Evolutionary conservation across 306 rosid genomes (phyloP).

Genomic region (Rosa multiflora): DNA sequence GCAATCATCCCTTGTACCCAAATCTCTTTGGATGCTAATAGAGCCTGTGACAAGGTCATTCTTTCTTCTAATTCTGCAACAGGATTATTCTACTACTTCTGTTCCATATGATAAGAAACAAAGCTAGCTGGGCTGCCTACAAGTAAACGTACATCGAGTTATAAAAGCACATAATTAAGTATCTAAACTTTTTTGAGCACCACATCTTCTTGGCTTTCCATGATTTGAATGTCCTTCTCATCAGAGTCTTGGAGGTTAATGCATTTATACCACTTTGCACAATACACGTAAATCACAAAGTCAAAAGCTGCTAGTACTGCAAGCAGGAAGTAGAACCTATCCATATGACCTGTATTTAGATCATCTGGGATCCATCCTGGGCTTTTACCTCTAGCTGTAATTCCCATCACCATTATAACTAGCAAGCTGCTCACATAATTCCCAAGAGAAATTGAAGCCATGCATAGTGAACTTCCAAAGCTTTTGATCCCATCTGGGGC

Average conservation of each 20-base stretch:
- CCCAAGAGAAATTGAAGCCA: slow-evolving; percentile 72
- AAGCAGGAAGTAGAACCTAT: slow-evolving; percentile 65
- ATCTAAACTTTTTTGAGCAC: not conserved
- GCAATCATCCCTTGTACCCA: not conserved
- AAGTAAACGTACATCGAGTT: too few relatives aligned
- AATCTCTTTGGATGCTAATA: too few relatives aligned
- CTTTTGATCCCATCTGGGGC: slow-evolving; percentile 78
- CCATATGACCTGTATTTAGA: slow-evolving; percentile 58
- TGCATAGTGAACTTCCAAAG: slow-evolving; percentile 76
- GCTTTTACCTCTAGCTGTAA: slow-evolving; percentile 40
- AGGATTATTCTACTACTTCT: not conserved
- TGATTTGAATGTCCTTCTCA: not conserved
- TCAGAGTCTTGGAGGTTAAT: slow-evolving; percentile 24
- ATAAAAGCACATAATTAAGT: not conserved
- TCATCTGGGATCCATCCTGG: slow-evolving; percentile 74
- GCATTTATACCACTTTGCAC: slow-evolving; percentile 56
- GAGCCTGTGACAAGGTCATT: not conserved
- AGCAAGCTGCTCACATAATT: slow-evolving; percentile 60
- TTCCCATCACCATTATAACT: slow-evolving; percentile 51
- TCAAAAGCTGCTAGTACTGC: slow-evolving; percentile 53
- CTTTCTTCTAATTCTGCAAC: not conserved
- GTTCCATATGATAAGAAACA: too few relatives aligned
- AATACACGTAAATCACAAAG: slow-evolving; percentile 44
- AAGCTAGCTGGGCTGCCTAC: too few relatives aligned
- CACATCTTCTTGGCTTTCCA: not conserved